phyloP scores from a whole-genome alignment of 2,329 filamentous ascomycete genomes.

The Talaromyces islandicus region DNA sequence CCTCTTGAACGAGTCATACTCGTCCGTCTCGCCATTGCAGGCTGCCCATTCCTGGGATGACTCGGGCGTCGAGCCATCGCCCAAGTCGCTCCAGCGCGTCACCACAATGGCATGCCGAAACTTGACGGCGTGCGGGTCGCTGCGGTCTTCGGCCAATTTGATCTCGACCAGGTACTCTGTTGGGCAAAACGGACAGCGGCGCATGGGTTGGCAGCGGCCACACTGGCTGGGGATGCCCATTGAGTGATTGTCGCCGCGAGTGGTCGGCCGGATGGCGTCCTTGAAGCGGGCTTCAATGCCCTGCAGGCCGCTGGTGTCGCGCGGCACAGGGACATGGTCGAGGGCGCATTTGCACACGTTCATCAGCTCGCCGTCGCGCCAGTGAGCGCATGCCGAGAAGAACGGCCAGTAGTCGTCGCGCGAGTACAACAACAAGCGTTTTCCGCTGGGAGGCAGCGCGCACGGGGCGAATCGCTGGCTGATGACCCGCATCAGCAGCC shows the following conservation, averaged over 20 bases:
- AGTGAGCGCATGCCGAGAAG: constrained; percentile 58
- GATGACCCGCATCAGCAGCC: constrained; percentile 53
- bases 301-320: constrained; percentile 32
- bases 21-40: constrained; percentile 39
- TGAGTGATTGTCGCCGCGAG: constrained; percentile 21
- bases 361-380: constrained; percentile 57
- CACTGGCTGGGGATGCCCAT: constrained; percentile 48
- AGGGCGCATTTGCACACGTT: constrained; percentile 57
- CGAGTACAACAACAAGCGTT: constrained; percentile 54
- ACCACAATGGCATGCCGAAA: constrained; percentile 58
- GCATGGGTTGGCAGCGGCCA: constrained; percentile 51
- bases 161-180: constrained; percentile 58
- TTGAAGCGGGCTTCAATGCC: constrained; percentile 38
- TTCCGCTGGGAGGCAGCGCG: constrained; percentile 45
- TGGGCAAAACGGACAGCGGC: constrained; percentile 56
- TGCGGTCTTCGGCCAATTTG: constrained; percentile 52
- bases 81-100: constrained; percentile 58
- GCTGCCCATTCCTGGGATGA: constrained; percentile 50
- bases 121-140: constrained; percentile 24
- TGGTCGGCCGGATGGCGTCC: constrained; percentile 19
- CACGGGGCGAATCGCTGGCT: constrained; percentile 49
- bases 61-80: constrained; percentile 48
- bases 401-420: constrained; percentile 57
- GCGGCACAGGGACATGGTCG: constrained; percentile 48
- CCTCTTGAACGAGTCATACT: constrained; percentile 49